Evolutionary conservation across 164 flowering plant genomes (phyloP).

Genomic region (Chloranthus sessilifolius): DNA sequence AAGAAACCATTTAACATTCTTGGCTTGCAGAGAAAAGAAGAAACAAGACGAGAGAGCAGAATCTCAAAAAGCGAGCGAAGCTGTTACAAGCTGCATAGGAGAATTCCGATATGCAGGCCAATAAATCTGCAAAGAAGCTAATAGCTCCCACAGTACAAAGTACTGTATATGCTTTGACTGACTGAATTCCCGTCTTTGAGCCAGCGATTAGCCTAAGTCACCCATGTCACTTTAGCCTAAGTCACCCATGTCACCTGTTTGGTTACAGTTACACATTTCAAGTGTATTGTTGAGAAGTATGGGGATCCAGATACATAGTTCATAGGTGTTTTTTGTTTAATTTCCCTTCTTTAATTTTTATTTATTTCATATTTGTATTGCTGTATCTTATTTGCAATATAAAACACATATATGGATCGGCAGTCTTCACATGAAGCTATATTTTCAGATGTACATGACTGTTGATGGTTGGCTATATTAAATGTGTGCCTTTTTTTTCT

Average conservation of each 20-base stretch:
- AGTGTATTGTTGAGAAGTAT: conserved; percentile 4
- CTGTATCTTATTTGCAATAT: too few species aligned
- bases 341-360: too few species aligned
- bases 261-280: background rate
- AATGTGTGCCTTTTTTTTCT: too few species aligned
- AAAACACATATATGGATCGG: too few species aligned
- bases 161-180: background rate
- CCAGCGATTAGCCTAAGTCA: background rate
- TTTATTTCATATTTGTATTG: too few species aligned
- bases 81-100: conserved; percentile 46
- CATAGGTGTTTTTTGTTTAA: background rate
- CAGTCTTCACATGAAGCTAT: too few species aligned
- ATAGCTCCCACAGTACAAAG: background rate
- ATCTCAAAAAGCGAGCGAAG: conserved; percentile 70
- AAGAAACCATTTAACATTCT: too few species aligned
- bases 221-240: background rate
- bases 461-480: too few species aligned
- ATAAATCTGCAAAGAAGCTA: conserved; percentile 10
- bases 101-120: conserved; percentile 26
- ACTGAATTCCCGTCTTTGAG: background rate
- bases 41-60: conserved; percentile 69
- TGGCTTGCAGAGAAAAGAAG: conserved; percentile 75
- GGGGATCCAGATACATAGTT: conserved; percentile 10
- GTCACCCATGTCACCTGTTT: conserved; percentile 3
- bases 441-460: too few species aligned